A percentile compares a stretch with the other conserved stretches of the same genome.
Conservation (phyloP, 805 yeast genomes). For the Kuraishia capsulata region DNA sequence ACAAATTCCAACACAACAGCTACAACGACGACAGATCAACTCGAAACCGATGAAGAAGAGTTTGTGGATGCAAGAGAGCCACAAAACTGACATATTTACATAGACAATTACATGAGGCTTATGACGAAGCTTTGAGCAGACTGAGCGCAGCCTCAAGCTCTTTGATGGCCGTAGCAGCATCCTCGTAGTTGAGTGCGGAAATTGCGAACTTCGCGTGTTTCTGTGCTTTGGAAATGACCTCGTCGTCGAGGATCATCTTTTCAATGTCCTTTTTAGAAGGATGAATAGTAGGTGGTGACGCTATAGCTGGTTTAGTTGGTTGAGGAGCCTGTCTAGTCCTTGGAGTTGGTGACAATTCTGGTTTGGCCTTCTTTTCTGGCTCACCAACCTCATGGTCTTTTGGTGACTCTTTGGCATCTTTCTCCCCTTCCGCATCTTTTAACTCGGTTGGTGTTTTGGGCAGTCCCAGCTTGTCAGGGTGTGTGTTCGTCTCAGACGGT, state of each 20-base stretch:
- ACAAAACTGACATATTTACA: neutral
- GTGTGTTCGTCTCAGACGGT: neutral
- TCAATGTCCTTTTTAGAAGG: slow-evolving; percentile 25
- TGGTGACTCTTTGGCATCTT: neutral
- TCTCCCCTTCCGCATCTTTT: neutral
- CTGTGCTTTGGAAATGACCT: slow-evolving; percentile 49
- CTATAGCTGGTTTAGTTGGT: neutral
- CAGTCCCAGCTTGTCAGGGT: neutral
- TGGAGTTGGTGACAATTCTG: neutral
- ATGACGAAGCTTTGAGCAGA: slow-evolving; percentile 22
- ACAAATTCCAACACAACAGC: too few species aligned
- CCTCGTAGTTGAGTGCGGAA: slow-evolving; percentile 74
- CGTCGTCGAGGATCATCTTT: slow-evolving; percentile 45
- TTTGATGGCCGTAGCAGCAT: slow-evolving; percentile 54
- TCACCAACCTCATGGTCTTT: too few species aligned
- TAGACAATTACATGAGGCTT: neutral
- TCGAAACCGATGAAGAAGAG: neutral
- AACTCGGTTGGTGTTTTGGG: neutral
- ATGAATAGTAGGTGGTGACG: slow-evolving; percentile 4
- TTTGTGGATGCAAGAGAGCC: slow-evolving; percentile 1
- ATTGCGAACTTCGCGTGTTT: slow-evolving; percentile 68
- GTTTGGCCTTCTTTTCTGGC: neutral
- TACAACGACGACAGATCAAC: neutral
- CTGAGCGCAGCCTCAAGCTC: slow-evolving; percentile 50
- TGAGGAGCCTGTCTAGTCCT: neutral